Base-by-base conservation (phyloP, 768 basidiomycete species). In the Solioccasus polychromus region DNA sequence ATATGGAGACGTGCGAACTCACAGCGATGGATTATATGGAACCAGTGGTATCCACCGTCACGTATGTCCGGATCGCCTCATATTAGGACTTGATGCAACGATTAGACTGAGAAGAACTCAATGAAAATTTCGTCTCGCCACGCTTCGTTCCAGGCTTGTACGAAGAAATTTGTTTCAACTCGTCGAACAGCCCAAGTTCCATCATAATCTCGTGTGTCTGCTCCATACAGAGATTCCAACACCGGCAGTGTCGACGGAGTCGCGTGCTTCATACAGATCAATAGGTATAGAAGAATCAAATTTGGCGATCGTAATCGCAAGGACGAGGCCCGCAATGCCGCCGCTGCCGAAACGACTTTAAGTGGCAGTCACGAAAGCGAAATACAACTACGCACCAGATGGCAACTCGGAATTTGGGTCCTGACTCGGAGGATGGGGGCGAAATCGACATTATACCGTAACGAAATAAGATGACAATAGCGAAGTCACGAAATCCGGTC, bases 251-350 rank as follows among this genome's bases (percentile, higher is more conserved):
- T 67, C 66, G 22, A 75, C 64, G 22, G 68, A 66, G 2, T 68
- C 52, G 17, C 67, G 71, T 3, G 74, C 68, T 61, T 79, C 78
- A 48, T 78, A 79, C 4, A 79, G 48, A 45, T 73, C 63, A 14
- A 74, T 63, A 44, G 68, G 60, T 17, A 75, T 55, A 1, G 47
- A 46, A 15, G 51, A 40, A 52, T 68, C 50, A 42, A 63, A 64
- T 41, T 59, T 57, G 29, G 61, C 66, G n/a, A 73, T 62, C 8
- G 68, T 61, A 17, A 63, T 62, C 1, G 75, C 71, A 14, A 79
- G 68, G 0, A 68, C 58, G 15, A 77, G 62, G 5, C 76, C 75
- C 14, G 68, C 72, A 29, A 76, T 68, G 8, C 73, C 74, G n/a
- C 65, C 72, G 30, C 65, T 71, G 45, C 64, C 72, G 47, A 1